Evolutionary conservation across 2,329 filamentous ascomycete species (phyloP), one percentile per base, ranked within the genome.

Genomic region (Ophiostoma fasciatum): DNA sequence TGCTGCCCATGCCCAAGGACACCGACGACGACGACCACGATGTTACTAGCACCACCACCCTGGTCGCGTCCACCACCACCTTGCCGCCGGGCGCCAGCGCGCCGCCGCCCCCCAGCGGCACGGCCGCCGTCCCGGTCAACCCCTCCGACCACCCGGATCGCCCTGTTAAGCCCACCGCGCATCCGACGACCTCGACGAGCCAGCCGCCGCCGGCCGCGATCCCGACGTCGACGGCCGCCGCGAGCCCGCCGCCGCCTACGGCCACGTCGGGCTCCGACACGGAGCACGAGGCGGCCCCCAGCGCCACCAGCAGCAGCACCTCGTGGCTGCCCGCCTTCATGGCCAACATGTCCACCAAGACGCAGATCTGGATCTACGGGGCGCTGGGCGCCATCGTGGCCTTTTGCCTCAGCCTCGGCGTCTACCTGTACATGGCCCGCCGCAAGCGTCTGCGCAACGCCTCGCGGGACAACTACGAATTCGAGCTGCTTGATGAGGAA

Each of bases 331-430:
- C 87, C 1, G 87, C 81, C 7, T 82, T 81, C 63, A 79, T 96
- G 52, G 87, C 88, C 0, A 88, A 82, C 1, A 79, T 87, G 26
- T 87, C 81, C 8, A 84, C 84, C 47, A 74, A 74, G 50, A 94
- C 85, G 0, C 84, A 92, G 53, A 71, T 82, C 41, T 98, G 90
- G 90, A 94, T 98, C 47, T 96, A 76, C 54, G 87, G 84, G 39
- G 76, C 87, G 4, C 60, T 90, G 17, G 74, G 68, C n/a, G 71
- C 94, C 15, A 98, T 98, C 44, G 62, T 80, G 11, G 62, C 80
- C 33, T 98, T 98, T 64, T 87, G 87, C 55, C 59, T 64, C 38
- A 82, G 78, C 4, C 68, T 98, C 0, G 82, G 75, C n/a, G 64
- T 77, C 29, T 94, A 88, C 62, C 71, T 93, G 48, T 83, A 73